phyloP scores from a whole-genome alignment of 2,329 filamentous ascomycete genomes.

The Xylariomycetidae sp. region DNA sequence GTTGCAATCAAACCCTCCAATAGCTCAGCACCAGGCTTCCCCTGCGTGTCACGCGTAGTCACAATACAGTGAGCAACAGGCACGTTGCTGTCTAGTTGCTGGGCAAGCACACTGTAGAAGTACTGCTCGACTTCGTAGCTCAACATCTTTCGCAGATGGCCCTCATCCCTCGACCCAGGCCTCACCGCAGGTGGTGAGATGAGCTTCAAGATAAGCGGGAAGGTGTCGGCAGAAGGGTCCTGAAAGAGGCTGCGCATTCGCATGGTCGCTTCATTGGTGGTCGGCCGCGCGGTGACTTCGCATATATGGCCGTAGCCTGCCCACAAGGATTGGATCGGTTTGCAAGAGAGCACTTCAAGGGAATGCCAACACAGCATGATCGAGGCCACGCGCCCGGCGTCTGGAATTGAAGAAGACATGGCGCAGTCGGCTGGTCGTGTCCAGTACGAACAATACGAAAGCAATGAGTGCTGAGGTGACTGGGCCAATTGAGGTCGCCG shows the following conservation, averaged over 20 bases:
- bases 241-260: conserved; percentile 7
- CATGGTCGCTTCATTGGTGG: conserved; percentile 11
- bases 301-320: conserved; percentile 52
- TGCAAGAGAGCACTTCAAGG: not conserved
- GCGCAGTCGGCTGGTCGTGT: no score
- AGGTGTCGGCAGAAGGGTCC: conserved; percentile 14
- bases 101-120: conserved; percentile 55
- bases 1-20: conserved; percentile 40
- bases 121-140: conserved; percentile 63
- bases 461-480: no score
- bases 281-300: conserved; percentile 39
- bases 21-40: conserved; percentile 22
- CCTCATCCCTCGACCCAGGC: conserved; percentile 42
- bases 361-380: not conserved
- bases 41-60: conserved; percentile 12
- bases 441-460: no score
- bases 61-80: conserved; percentile 17
- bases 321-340: conserved; percentile 26
- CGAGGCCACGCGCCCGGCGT: not conserved
- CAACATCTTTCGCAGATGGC: conserved; percentile 58
- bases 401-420: conserved; percentile 5
- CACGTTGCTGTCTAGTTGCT: conserved; percentile 32
- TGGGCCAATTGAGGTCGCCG: no score
- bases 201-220: conserved; percentile 51
- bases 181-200: conserved; percentile 43